Percentiles rank a stretch among this genome's conserved stretches.
Evolutionary conservation across 108 stramenopile genomes (phyloP).

Genomic region (Nitzschia sp.): DNA sequence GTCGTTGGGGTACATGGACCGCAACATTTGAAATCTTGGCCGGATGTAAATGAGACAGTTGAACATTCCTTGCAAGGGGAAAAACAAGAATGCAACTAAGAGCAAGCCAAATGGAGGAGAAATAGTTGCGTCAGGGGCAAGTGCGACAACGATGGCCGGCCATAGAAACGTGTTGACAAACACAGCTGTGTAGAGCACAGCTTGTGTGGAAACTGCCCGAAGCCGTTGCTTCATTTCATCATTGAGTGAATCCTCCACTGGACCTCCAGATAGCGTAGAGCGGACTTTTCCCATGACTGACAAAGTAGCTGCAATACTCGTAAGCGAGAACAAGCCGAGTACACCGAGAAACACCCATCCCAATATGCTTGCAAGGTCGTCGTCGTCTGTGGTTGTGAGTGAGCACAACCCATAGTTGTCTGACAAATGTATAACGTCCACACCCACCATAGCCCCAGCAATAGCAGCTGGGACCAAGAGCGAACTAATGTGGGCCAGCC

Average conservation of each 20-base stretch:
- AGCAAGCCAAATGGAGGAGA: constrained; percentile 8
- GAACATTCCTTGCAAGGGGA: constrained; percentile 47
- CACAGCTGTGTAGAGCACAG: constrained; percentile 15
- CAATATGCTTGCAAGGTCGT: neutral
- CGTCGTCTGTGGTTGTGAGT: neutral
- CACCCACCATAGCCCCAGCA: constrained; percentile 4
- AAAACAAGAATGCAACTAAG: constrained; percentile 18
- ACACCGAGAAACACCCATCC: constrained; percentile 3
- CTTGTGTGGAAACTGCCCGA: constrained; percentile 27
- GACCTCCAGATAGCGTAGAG: neutral
- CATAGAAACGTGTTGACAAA: constrained; percentile 28
- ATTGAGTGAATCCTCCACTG: neutral
- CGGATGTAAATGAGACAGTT: constrained; percentile 47
- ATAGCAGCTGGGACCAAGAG: constrained; percentile 11
- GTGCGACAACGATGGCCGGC: neutral
- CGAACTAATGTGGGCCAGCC: constrained; percentile 9
- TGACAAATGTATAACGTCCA: neutral
- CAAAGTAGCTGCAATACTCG: neutral
- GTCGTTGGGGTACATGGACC: constrained; percentile 33
- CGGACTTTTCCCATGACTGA: neutral
- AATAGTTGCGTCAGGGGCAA: neutral
- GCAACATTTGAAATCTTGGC: constrained; percentile 35
- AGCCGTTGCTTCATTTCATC: constrained; percentile 24
- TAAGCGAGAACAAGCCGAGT: neutral
- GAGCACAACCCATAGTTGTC: constrained; percentile 7